A percentile compares a stretch with the other conserved stretches of the same genome.
Conservation (phyloP, 805 yeast species). For the Candida alai region DNA sequence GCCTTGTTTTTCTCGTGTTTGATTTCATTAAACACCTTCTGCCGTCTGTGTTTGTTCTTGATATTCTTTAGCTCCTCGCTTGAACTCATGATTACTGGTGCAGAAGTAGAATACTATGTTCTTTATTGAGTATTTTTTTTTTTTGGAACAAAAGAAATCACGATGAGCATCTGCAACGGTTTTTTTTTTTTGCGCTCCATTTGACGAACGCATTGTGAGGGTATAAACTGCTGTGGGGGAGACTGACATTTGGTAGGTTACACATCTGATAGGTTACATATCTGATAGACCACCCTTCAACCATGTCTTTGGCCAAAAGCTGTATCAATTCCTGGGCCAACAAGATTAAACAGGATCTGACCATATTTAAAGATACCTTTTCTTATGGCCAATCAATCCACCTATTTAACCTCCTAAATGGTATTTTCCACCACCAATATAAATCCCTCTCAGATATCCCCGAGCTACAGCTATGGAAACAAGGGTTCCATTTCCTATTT, state of each 20-base stretch:
- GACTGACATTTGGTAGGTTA: no score
- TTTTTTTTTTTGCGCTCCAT: no score
- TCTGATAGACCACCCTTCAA: no score
- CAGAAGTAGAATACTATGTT: no score
- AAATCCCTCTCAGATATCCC: neutral
- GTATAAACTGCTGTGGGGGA: no score
- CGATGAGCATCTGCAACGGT: no score
- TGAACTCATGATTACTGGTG: no score
- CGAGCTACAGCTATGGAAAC: conserved; percentile 5
- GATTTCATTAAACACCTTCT: conserved; percentile 67
- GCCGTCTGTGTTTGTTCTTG: conserved; percentile 76
- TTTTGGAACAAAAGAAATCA: no score
- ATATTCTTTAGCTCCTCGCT: conserved; percentile 40
- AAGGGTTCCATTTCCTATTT: conserved; percentile 65
- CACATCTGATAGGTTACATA: no score
- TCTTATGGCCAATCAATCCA: conserved; percentile 19
- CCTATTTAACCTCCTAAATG: conserved; percentile 14
- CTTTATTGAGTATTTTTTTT: no score
- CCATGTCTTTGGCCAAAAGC: no score
- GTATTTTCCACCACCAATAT: conserved; percentile 8
- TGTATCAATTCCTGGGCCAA: conserved; percentile 17
- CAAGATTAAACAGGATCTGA: conserved; percentile 13
- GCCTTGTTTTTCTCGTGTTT: conserved; percentile 73
- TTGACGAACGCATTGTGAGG: no score
- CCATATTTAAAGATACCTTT: conserved; percentile 19